Conservation (phyloP, 495 filamentous ascomycete genomes). For the Neurospora sp. region DNA sequence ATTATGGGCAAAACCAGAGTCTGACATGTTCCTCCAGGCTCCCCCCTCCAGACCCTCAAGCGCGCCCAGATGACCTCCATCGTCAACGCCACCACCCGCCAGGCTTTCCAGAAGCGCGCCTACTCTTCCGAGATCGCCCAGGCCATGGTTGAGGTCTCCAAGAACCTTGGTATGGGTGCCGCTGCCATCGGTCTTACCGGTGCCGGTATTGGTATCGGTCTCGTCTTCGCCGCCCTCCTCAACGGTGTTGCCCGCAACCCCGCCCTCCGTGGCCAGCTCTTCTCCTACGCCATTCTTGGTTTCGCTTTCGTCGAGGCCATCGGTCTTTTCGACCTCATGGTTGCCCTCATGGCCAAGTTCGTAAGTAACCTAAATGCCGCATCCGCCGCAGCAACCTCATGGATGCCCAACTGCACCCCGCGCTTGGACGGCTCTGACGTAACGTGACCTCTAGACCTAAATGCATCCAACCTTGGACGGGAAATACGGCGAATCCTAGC, state of each 20-base stretch:
- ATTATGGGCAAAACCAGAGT: slow-evolving; percentile 2
- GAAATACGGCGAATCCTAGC: slow-evolving; percentile 15
- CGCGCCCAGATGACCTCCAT: slow-evolving; percentile 55
- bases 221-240: slow-evolving; percentile 80
- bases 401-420: neutral
- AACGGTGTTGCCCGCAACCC: slow-evolving; percentile 81
- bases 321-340: slow-evolving; percentile 87
- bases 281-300: slow-evolving; percentile 88
- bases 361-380: slow-evolving; percentile 27
- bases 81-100: slow-evolving; percentile 54
- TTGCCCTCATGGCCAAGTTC: slow-evolving; percentile 81
- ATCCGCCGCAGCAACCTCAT: neutral
- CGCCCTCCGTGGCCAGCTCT: slow-evolving; percentile 79
- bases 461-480: slow-evolving; percentile 8
- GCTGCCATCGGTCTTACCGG: slow-evolving; percentile 83
- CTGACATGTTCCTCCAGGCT: slow-evolving; percentile 23
- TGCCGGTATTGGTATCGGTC: slow-evolving; percentile 88
- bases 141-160: slow-evolving; percentile 78
- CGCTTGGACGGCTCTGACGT: slow-evolving; percentile 3
- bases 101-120: slow-evolving; percentile 53
- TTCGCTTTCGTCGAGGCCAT: slow-evolving; percentile 93
- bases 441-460: slow-evolving; percentile 16
- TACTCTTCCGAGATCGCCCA: slow-evolving; percentile 75
- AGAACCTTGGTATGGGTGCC: slow-evolving; percentile 78
- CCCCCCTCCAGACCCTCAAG: slow-evolving; percentile 53